These are phyloP conservation scores for Tetraselmis chui DNA, from an alignment of 139 green algal genomes.

Conservation along the genomic window DNA sequence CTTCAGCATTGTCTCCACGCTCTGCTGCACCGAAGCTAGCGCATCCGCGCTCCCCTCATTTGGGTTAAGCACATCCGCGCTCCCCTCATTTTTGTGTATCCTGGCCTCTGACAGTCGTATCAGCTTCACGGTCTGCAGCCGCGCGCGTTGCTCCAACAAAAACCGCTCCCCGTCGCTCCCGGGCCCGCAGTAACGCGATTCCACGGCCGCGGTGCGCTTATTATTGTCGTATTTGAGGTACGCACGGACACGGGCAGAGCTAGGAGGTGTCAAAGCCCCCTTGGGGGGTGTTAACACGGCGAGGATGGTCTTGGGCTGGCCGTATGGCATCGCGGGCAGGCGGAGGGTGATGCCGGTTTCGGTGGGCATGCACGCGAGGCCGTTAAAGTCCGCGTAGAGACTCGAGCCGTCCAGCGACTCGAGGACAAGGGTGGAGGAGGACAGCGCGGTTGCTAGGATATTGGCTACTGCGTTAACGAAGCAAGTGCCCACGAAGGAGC, in stretches of 20 bases:
- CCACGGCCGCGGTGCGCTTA: not conserved
- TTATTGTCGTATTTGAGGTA: not conserved
- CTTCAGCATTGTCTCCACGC: not conserved
- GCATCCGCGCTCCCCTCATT: not conserved
- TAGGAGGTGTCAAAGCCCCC: not conserved
- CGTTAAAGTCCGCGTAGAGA: not conserved
- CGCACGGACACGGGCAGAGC: not conserved
- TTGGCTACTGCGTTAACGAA: conserved; percentile 3
- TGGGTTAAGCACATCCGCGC: not conserved
- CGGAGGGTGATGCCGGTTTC: not conserved
- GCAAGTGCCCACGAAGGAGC: not conserved
- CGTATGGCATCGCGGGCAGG: not conserved
- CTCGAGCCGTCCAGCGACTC: not conserved
- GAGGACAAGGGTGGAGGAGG: not conserved
- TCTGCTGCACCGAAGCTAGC: not conserved
- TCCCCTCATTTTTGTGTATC: not conserved
- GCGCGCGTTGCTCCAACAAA: not conserved
- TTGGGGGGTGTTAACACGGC: not conserved
- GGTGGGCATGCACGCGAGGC: not conserved
- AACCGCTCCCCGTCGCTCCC: not conserved
- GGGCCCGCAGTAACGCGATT: not conserved
- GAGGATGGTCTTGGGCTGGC: not conserved
- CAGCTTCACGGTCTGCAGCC: not conserved
- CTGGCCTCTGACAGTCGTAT: not conserved
- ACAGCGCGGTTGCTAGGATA: not conserved